Conservation (phyloP, 2,329 filamentous ascomycete genomes). For the Annulohypoxylon truncatum region DNA sequence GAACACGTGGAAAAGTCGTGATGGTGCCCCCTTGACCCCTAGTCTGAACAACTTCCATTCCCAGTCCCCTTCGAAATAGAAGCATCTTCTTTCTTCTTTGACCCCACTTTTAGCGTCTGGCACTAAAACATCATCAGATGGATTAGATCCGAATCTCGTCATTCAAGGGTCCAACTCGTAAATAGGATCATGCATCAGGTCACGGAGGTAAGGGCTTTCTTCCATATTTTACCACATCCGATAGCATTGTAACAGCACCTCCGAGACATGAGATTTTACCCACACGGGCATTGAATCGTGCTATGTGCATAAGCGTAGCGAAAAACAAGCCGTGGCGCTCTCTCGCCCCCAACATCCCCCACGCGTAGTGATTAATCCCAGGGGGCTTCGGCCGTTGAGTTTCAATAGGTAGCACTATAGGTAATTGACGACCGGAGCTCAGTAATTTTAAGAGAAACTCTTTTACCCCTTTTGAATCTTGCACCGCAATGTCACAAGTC, state of each 20-base stretch:
- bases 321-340: neutral
- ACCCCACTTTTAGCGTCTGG: constrained; percentile 11
- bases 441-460: constrained; percentile 11
- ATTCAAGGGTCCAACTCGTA: constrained; percentile 5
- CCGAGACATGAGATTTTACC: neutral
- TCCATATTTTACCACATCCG: neutral
- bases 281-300: neutral
- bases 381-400: neutral
- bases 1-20: constrained; percentile 40
- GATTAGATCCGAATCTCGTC: constrained; percentile 19
- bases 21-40: constrained; percentile 4
- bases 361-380: neutral
- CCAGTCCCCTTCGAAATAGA: constrained; percentile 21
- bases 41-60: constrained; percentile 2
- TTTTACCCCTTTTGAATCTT: constrained; percentile 10
- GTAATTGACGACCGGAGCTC: neutral
- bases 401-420: neutral
- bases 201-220: neutral
- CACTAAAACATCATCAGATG: constrained; percentile 22
- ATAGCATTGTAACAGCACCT: neutral
- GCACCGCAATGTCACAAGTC: constrained; percentile 7
- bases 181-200: neutral
- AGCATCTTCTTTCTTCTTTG: constrained; percentile 19
- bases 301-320: neutral
- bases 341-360: neutral